phyloP scores from a whole-genome alignment of 305 asterid species.

The Andrographis paniculata region DNA sequence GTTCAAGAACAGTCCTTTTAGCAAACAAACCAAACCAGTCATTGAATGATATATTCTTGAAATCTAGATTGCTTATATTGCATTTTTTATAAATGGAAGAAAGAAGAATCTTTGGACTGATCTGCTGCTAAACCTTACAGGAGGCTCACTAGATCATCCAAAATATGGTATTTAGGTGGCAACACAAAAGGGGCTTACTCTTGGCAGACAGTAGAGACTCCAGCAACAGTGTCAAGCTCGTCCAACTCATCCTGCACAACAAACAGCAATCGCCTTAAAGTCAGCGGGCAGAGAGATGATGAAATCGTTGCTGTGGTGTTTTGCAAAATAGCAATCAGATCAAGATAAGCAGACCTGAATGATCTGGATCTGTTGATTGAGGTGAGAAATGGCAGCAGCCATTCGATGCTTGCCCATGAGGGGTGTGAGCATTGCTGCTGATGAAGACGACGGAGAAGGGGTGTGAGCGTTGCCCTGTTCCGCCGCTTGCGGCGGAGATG shows the following conservation, averaged over 20 bases:
- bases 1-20: no score
- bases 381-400: conserved; percentile 61
- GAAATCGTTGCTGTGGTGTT: no score
- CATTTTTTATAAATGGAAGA: no score
- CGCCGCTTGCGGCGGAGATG: conserved; percentile 29
- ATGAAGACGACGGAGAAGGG: conserved; percentile 9
- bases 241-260: conserved; percentile 56
- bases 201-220: conserved; percentile 60
- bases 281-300: no score
- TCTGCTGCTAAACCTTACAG: no score
- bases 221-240: conserved; percentile 58
- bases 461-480: conserved; percentile 21
- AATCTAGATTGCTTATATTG: no score
- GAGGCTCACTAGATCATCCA: no score
- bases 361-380: conserved; percentile 64
- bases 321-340: no score
- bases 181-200: conserved; percentile 34
- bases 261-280: no score
- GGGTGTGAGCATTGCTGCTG: conserved; percentile 14
- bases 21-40: no score
- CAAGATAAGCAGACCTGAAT: conserved; percentile 61
- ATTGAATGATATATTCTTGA: no score
- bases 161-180: no score
- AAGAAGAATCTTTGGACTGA: background rate
- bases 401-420: conserved; percentile 74